A percentile compares a stretch with the other conserved stretches of the same genome.
Conservation (phyloP, 2,329 filamentous ascomycete species). For the Scedosporium apiospermum region DNA sequence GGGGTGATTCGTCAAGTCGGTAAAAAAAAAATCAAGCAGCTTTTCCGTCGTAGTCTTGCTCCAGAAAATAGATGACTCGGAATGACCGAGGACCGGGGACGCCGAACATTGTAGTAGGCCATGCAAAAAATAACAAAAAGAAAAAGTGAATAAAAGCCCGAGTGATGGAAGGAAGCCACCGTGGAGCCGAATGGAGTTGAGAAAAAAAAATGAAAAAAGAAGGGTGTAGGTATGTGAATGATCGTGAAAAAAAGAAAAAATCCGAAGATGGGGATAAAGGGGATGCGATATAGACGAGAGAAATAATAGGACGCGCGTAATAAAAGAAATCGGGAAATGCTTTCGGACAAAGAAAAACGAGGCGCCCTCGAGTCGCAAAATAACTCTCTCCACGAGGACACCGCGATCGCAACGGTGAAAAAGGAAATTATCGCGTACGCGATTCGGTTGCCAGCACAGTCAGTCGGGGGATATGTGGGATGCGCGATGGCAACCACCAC, state of each 20-base stretch:
- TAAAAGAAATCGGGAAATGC: slow-evolving; percentile 3
- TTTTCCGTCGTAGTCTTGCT: slow-evolving; percentile 7
- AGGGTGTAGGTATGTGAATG: slow-evolving; percentile 1
- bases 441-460: not conserved
- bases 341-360: not conserved
- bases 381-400: not conserved
- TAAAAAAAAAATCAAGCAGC: slow-evolving; percentile 3
- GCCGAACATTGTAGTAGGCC: slow-evolving; percentile 6
- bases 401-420: not conserved
- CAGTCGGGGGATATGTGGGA: not conserved
- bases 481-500: not conserved
- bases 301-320: not conserved
- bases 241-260: slow-evolving; percentile 6
- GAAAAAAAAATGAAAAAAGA: slow-evolving; percentile 3
- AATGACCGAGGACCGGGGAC: slow-evolving; percentile 7
- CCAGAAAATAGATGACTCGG: slow-evolving; percentile 7
- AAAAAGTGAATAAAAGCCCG: slow-evolving; percentile 2
- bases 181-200: slow-evolving; percentile 1
- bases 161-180: not conserved
- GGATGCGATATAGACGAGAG: slow-evolving; percentile 5
- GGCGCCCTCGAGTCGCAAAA: not conserved
- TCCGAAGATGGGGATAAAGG: slow-evolving; percentile 1
- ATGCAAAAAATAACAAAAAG: slow-evolving; percentile 5
- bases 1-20: slow-evolving; percentile 4
- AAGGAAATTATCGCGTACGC: not conserved